Conservation (phyloP, 1,139 yeast genomes). For the Hyphopichia buzzinii region DNA sequence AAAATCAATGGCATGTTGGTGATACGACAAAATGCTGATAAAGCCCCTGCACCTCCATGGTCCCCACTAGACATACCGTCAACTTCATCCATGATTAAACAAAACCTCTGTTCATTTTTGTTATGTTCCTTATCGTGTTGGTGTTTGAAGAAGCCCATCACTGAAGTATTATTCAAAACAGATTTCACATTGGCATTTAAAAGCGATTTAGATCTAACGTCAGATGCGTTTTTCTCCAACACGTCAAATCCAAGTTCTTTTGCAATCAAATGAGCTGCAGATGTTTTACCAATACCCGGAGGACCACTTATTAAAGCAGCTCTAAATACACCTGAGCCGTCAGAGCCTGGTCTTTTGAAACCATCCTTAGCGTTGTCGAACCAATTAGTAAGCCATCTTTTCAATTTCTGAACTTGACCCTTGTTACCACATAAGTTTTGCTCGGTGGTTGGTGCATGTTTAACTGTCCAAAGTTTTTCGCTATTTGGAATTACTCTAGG, state of each 20-base stretch:
- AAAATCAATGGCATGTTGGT: slow-evolving; percentile 89
- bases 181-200: slow-evolving; percentile 67
- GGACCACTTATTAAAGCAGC: slow-evolving; percentile 88
- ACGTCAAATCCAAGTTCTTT: slow-evolving; percentile 66
- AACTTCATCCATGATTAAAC: slow-evolving; percentile 96
- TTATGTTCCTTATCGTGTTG: slow-evolving; percentile 25
- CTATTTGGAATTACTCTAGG: slow-evolving; percentile 34
- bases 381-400: slow-evolving; percentile 81
- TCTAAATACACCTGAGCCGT: slow-evolving; percentile 63
- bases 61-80: slow-evolving; percentile 99
- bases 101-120: slow-evolving; percentile 51
- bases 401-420: slow-evolving; percentile 63
- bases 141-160: slow-evolving; percentile 69
- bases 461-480: slow-evolving; percentile 86
- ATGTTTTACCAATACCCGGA: slow-evolving; percentile 82
- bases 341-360: slow-evolving; percentile 56
- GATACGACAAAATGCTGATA: slow-evolving; percentile 81
- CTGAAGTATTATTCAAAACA: slow-evolving; percentile 77
- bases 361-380: slow-evolving; percentile 52
- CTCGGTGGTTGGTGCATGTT: slow-evolving; percentile 78
- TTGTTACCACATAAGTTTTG: slow-evolving; percentile 91
- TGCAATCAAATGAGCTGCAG: slow-evolving; percentile 75
- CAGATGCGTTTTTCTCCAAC: slow-evolving; percentile 80
- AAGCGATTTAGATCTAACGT: slow-evolving; percentile 80
- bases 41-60: slow-evolving; percentile 96